phyloP scores from a whole-genome alignment of 169 alveolate species.

The Theileria sp. region DNA sequence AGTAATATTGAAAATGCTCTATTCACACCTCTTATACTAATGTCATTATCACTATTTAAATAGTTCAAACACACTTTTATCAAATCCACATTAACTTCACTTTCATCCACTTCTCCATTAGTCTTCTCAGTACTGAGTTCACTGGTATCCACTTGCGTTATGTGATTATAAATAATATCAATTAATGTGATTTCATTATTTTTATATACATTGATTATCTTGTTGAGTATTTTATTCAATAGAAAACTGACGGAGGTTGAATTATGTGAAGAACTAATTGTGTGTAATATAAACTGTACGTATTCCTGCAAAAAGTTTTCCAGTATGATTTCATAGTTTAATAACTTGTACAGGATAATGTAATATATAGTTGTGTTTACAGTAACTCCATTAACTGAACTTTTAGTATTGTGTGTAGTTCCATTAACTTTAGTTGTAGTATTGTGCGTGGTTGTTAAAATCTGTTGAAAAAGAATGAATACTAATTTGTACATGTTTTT shows the following conservation, averaged over 20 bases:
- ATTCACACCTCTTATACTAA: no score
- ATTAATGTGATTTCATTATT: neutral
- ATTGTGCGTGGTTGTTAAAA: neutral
- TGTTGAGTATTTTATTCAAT: neutral
- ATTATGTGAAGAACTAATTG: neutral
- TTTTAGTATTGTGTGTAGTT: neutral
- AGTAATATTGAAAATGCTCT: no score
- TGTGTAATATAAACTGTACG: neutral
- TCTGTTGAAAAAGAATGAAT: neutral
- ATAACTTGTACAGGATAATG: neutral
- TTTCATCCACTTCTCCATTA: neutral
- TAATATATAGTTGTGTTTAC: neutral
- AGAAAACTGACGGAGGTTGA: neutral
- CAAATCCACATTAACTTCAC: no score
- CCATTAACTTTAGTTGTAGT: no score
- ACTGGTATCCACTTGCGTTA: no score
- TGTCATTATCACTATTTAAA: no score
- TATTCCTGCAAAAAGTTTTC: neutral
- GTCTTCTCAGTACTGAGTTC: no score
- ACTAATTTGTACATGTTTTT: neutral
- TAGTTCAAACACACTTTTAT: no score
- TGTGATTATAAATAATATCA: no score
- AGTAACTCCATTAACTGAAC: neutral
- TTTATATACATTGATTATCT: no score
- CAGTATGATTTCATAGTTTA: neutral